A percentile compares a stretch with the other conserved stretches of the same genome.
Conservation (phyloP, 2,329 filamentous ascomycete species). For the Proliferodiscus dingleyae region DNA sequence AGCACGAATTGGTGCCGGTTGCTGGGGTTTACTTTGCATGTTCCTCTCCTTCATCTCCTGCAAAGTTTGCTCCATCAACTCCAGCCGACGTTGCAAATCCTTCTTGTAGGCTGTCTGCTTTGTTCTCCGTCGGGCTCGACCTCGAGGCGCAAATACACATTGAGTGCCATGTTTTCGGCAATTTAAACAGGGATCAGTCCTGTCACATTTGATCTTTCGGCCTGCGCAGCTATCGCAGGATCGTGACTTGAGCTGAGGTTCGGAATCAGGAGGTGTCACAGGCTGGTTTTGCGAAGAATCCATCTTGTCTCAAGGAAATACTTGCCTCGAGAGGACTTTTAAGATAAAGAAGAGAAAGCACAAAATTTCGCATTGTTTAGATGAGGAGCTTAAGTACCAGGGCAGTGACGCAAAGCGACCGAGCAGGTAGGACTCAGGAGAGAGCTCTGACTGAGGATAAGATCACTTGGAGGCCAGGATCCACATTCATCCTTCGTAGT, state of each 20-base stretch:
- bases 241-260: not conserved
- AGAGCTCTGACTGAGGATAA: too few relatives aligned
- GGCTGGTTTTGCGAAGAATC: not conserved
- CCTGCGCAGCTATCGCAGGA: not conserved
- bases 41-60: not conserved
- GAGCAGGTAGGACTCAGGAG: too few relatives aligned
- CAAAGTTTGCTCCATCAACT: not conserved
- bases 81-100: not conserved
- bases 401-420: too few relatives aligned
- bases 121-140: not conserved
- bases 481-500: too few relatives aligned
- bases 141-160: not conserved
- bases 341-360: too few relatives aligned
- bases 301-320: not conserved
- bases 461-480: too few relatives aligned
- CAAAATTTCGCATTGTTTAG: too few relatives aligned
- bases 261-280: not conserved
- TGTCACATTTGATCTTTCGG: slow-evolving; percentile 1
- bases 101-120: not conserved
- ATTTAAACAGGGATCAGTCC: not conserved
- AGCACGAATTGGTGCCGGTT: not conserved
- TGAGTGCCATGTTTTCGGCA: not conserved
- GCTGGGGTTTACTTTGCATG: not conserved
- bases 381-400: too few relatives aligned
- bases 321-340: too few relatives aligned